These are phyloP conservation scores for Fragilaria crotonensis DNA, from an alignment of 108 stramenopile species.

Conservation along the genomic window DNA sequence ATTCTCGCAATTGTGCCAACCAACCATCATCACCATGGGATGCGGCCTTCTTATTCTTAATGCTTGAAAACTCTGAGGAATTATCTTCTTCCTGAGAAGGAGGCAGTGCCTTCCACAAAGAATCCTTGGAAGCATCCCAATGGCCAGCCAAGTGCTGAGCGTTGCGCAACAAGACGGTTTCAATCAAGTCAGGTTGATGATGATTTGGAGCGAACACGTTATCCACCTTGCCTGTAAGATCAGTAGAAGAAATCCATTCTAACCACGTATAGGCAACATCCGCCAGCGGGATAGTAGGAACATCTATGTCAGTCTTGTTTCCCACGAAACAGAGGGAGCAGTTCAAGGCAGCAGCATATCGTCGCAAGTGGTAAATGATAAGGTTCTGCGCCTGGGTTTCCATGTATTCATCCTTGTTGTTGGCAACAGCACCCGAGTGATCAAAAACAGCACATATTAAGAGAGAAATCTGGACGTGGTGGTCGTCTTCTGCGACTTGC, in stretches of 20 bases:
- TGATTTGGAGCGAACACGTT: neutral
- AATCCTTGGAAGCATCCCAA: slow-evolving; percentile 77
- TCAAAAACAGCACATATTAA: slow-evolving; percentile 25
- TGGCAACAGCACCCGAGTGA: too few species aligned
- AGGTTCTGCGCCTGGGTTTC: slow-evolving; percentile 46
- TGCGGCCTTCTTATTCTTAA: neutral
- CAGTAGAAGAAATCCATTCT: neutral
- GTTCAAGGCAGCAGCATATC: slow-evolving; percentile 55
- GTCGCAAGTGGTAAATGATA: slow-evolving; percentile 73
- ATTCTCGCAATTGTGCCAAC: slow-evolving; percentile 64
- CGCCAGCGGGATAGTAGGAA: neutral
- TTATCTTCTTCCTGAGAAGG: slow-evolving; percentile 3
- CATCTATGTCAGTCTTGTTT: neutral
- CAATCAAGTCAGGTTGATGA: slow-evolving; percentile 64
- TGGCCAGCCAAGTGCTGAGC: slow-evolving; percentile 75
- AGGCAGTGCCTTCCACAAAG: slow-evolving; percentile 63
- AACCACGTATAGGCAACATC: neutral
- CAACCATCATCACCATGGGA: slow-evolving; percentile 65
- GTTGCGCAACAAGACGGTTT: slow-evolving; percentile 59
- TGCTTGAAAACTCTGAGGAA: neutral
- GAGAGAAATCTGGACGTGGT: slow-evolving; percentile 21
- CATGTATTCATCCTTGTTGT: slow-evolving; percentile 31
- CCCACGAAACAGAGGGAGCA: slow-evolving; percentile 51
- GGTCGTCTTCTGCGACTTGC: slow-evolving; percentile 2
- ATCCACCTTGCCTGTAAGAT: too few species aligned